Base-by-base conservation (phyloP, 305 asterid species). In the Ajuga reptans region DNA sequence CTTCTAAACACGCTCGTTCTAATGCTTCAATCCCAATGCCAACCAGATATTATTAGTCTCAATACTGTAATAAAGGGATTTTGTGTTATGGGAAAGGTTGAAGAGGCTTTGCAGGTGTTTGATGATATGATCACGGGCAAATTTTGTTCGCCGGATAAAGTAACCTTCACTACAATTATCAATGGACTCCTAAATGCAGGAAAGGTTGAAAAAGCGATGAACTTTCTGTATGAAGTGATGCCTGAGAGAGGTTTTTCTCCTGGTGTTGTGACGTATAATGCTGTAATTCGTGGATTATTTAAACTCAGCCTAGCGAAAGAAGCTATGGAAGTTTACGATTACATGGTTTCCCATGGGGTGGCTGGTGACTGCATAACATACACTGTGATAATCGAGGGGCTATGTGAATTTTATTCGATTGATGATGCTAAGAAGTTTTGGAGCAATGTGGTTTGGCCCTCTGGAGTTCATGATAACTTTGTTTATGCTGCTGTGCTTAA, bases 31-130 rank as follows among this genome's bases (percentile, higher is more conserved):
- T 79, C 84, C 9, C 79, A 88, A 55, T 89, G 92, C 78, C 84
- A 79, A 65, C 96, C 95, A 0, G 96, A 92, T 83, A 77, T 88
- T 17, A 78, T 89, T 54, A 85, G 85, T 51, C 85, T 89, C 36
- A 89, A 92, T 54, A 92, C 96, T 27, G 86, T 89, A n/a, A 72
- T 92, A 18, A 92, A 89, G 68, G 96, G 96, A 43, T 83, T 92
- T 36, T 88, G 96, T 79, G 79, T 75, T 69, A 81, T 76, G 84
- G 90, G 88, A 49, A 86, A 87, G 77, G 74, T 92, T 8, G 86
- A 82, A 21, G 94, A 92, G 64, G 95, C 95, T 37, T 69, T 83
- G 73, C 87, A 81, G 69, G 89, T 92, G 47, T 56, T 85, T 9
- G 66, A 73, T 53, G 96, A 92, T 68, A 88, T 88, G 97, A 81